Conservation (phyloP, 768 basidiomycete genomes). For the Sporobolomyces phaffii region DNA sequence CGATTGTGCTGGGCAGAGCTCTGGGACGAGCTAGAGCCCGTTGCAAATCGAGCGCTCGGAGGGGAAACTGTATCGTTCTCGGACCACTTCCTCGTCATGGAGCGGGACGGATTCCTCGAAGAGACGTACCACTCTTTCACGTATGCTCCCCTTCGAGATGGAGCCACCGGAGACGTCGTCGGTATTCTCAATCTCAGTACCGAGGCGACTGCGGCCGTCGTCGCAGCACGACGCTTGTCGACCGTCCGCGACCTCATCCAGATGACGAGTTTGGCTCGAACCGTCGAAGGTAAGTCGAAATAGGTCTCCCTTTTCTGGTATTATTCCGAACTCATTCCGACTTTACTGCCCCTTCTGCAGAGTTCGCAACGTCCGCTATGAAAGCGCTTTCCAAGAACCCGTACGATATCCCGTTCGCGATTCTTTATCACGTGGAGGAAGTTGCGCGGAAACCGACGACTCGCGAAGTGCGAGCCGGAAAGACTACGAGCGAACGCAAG, state of each 20-base stretch:
- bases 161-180: slow-evolving; percentile 1
- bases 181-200: slow-evolving; percentile 24
- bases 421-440: slow-evolving; percentile 29
- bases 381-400: slow-evolving; percentile 19
- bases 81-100: slow-evolving; percentile 30
- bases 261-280: slow-evolving; percentile 19
- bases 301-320: too few relatives aligned
- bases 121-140: slow-evolving; percentile 36
- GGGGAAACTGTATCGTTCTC: slow-evolving; percentile 21
- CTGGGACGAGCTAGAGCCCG: slow-evolving; percentile 31
- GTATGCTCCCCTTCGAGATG: slow-evolving; percentile 17
- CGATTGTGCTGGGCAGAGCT: slow-evolving; percentile 32
- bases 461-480: slow-evolving; percentile 15
- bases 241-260: slow-evolving; percentile 28
- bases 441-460: slow-evolving; percentile 2
- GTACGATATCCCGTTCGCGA: slow-evolving; percentile 28
- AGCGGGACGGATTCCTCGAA: slow-evolving; percentile 25
- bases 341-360: background rate
- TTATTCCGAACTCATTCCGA: too few relatives aligned
- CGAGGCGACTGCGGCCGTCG: slow-evolving; percentile 14
- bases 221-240: slow-evolving; percentile 18
- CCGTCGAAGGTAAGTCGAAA: slow-evolving; percentile 21
- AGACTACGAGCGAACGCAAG: slow-evolving; percentile 9
- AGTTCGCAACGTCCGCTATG: slow-evolving; percentile 17
- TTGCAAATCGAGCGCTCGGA: slow-evolving; percentile 17